Base-by-base conservation (phyloP, 352 stramenopile genomes). In the Phytophthora tubulina region DNA sequence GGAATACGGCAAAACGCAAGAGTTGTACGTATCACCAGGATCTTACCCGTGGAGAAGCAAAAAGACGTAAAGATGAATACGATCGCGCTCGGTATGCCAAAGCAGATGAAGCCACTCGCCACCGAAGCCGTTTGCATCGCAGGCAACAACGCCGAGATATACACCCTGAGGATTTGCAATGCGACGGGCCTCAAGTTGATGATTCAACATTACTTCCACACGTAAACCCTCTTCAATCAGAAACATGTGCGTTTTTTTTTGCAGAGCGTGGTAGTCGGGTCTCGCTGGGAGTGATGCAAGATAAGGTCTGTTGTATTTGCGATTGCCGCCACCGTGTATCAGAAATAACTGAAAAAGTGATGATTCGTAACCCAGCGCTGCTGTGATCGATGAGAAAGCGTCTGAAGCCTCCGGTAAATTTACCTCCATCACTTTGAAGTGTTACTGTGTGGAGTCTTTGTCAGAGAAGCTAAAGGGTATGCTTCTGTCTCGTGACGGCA, bases 181-280 rank as follows among this genome's bases (percentile, higher is more conserved):
- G 1, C 2, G 0, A 41, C 2, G 35, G 10, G 7, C 7, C 10
- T 41, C 35, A 10, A 11, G 35, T 10, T 10, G 35, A 41, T 41
- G 10, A 21, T 21, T 21, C 17, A 21, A 21, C 17, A 21, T 21
- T 21, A 21, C 17, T 21, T 21, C 17, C 0, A 21, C 17, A 21
- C 17, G 17, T 21, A 21, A 21, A 21, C 35, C 35, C 35, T 7
- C 14, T 45, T 7, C 8, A 45, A n/a, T 11, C 39, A n/a, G 44
- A 49, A 54, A 64, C 57, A 56, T 48, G 33, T 6, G 42, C 42
- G 1, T 6, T 13, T 31, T 49, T 49, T 6, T 49, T 49, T 10
- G 42, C n/a, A 10, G n/a, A 27, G 14, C 30, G 42, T 31, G 15
- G 42, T 7, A 31, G 9, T 31, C 42, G 42, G 7, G 42, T 49